Percentiles rank a stretch among this genome's conserved stretches.
phyloP scores from a whole-genome alignment of 177 flowering plant genomes.

The Telopea speciosissima region DNA sequence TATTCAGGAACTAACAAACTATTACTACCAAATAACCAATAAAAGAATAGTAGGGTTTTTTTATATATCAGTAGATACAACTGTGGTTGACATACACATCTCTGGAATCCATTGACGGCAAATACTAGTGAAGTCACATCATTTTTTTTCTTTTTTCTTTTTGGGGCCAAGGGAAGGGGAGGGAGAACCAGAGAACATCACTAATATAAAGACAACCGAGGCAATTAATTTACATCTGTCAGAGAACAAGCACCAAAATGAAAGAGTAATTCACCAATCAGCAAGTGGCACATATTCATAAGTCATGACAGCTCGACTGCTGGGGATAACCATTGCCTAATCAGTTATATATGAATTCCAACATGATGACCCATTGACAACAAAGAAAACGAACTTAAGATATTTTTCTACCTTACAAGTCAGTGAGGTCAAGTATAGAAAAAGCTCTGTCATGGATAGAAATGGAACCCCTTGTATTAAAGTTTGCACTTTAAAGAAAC shows the following conservation, averaged over 20 bases:
- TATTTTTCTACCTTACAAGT: neutral
- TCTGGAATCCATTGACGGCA: too few species aligned
- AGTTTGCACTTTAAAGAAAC: too few species aligned
- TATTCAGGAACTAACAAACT: too few species aligned
- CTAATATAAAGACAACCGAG: neutral
- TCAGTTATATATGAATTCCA: neutral
- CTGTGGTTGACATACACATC: too few species aligned
- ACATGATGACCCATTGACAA: neutral
- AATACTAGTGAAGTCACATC: too few species aligned
- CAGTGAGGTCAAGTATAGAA: neutral
- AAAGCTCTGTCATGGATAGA: too few species aligned
- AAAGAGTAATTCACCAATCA: neutral
- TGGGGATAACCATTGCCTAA: neutral
- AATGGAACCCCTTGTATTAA: too few species aligned
- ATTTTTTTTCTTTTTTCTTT: too few species aligned
- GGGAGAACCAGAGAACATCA: neutral
- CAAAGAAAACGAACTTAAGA: neutral
- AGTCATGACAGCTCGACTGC: neutral
- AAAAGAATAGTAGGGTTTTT: too few species aligned
- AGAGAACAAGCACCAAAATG: neutral
- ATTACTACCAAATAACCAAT: too few species aligned
- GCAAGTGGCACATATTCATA: neutral
- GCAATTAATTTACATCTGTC: neutral
- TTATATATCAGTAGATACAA: too few species aligned
- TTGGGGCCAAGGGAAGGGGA: too few species aligned